These are phyloP conservation scores for Aotearoamyces nothofagi DNA, from an alignment of 2,329 filamentous ascomycete genomes.

Conservation along the genomic window DNA sequence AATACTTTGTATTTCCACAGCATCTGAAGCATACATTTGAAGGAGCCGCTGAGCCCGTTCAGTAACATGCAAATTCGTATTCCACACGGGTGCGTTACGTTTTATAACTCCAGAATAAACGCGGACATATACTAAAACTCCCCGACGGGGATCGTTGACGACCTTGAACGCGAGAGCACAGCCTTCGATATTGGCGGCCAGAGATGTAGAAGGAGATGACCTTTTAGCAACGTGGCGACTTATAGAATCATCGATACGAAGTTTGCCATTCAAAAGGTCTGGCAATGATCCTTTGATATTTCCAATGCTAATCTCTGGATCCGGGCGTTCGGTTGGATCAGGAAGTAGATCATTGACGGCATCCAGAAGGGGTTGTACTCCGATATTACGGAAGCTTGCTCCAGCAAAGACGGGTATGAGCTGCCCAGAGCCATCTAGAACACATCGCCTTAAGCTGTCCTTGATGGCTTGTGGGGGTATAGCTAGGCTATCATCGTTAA, in stretches of 20 bases:
- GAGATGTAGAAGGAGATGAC: constrained; percentile 24
- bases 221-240: constrained; percentile 19
- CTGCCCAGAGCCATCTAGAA: constrained; percentile 51
- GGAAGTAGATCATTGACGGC: constrained; percentile 80
- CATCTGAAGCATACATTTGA: constrained; percentile 80
- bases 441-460: constrained; percentile 56
- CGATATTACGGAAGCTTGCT: constrained; percentile 86
- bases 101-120: constrained; percentile 76
- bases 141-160: constrained; percentile 71
- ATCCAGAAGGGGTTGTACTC: constrained; percentile 82
- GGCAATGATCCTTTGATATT: constrained; percentile 36
- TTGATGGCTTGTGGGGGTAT: constrained; percentile 54
- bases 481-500: constrained; percentile 54
- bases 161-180: constrained; percentile 82
- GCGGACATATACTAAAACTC: constrained; percentile 79
- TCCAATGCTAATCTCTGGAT: constrained; percentile 61
- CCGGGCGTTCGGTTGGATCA: constrained; percentile 63
- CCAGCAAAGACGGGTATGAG: constrained; percentile 81
- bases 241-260: constrained; percentile 22
- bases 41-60: constrained; percentile 71
- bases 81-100: constrained; percentile 65
- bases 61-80: constrained; percentile 66
- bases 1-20: constrained; percentile 70
- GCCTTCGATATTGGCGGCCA: constrained; percentile 36
- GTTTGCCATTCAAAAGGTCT: constrained; percentile 28